phyloP scores from a whole-genome alignment of 1,284 basidiomycete species.

The Cutaneotrichosporon sp. region DNA sequence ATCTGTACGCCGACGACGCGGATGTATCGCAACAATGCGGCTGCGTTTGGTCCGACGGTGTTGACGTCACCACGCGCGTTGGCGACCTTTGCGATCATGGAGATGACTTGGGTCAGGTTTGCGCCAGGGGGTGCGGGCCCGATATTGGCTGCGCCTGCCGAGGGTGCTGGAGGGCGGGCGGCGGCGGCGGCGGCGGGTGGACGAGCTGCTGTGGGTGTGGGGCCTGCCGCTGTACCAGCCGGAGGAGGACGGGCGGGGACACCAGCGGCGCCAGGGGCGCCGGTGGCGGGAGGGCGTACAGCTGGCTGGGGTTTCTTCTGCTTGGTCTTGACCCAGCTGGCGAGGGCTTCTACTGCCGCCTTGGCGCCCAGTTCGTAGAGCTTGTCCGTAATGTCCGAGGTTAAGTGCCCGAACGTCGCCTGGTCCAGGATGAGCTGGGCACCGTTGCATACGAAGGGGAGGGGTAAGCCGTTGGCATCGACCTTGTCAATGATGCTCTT shows the following conservation, averaged over 20 bases:
- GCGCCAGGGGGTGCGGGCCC: slow-evolving; percentile 48
- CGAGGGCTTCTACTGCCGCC: slow-evolving; percentile 45
- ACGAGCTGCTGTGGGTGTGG: not conserved
- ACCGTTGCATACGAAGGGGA: slow-evolving; percentile 49
- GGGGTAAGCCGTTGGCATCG: slow-evolving; percentile 39
- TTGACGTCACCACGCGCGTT: slow-evolving; percentile 49
- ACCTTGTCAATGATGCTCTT: slow-evolving; percentile 43
- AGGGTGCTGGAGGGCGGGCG: not conserved
- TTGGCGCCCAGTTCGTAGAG: slow-evolving; percentile 43
- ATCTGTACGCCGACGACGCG: slow-evolving; percentile 47
- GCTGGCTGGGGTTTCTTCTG: slow-evolving; percentile 34
- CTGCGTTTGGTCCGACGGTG: slow-evolving; percentile 46
- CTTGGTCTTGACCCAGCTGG: slow-evolving; percentile 50
- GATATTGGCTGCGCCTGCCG: not conserved
- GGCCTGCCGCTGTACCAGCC: slow-evolving; percentile 5
- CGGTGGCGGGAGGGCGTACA: not conserved
- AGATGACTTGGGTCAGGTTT: slow-evolving; percentile 46
- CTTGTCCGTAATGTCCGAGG: slow-evolving; percentile 45
- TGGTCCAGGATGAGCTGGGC: slow-evolving; percentile 46
- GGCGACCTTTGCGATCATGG: slow-evolving; percentile 49
- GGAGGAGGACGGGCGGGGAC: too few relatives aligned
- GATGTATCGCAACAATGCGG: slow-evolving; percentile 46
- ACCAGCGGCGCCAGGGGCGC: not conserved
- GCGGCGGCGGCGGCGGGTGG: slow-evolving; percentile 5
- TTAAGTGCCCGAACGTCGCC: slow-evolving; percentile 46